Evolutionary conservation across 1,139 yeast genomes (phyloP), one percentile per base, ranked within the genome.

Genomic region (Trichomonascaceae sp.): DNA sequence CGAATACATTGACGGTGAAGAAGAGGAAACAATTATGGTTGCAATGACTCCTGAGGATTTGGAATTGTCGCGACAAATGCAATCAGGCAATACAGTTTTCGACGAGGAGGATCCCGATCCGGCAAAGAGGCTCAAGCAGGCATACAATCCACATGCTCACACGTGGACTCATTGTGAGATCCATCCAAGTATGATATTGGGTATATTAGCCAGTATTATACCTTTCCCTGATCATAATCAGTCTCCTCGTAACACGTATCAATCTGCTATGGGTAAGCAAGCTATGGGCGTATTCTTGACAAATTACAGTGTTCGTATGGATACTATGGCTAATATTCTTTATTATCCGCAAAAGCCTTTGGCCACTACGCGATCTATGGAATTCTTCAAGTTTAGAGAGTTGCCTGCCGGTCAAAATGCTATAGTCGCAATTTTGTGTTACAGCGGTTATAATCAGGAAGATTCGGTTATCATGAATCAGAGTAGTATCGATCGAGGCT

Each of bases 381-480:
- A 95, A 72, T 89, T 86, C 70, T 80, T 93, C 75, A 93, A 93
- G 73, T 93, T 93, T 77, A 82, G 99, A 77, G 99, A 95, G 72
- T 79, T 93, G 61, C 99, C 99, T 50, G 99, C 99, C 54, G 99
- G 99, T 57, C 99, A 93, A 76, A 93, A 93, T 69, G 99, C 99
- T 43, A 84, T 93, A 72, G 99, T 93, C 50, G 99, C 99, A 43
- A 93, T 93, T 79, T 82, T 96, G 45, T 95, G 99, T 81, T 93
- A 93, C 74, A 87, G 96, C 47, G 99, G 99, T 69, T 93, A 93
- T 74, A 93, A 93, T 74, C 99, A 93, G 80, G 99, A 93, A 86
- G 99, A 93, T 86, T 95, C 99, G 49, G 90, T 93, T 95, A 93
- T 93, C 77, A 93, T 93, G 99, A 93, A 93, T 72, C 99, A 93